A percentile compares a stretch with the other conserved stretches of the same genome.
These are phyloP conservation scores for Xanthoceras sorbifolium DNA, from an alignment of 345 rosid species.

Conservation along the genomic window DNA sequence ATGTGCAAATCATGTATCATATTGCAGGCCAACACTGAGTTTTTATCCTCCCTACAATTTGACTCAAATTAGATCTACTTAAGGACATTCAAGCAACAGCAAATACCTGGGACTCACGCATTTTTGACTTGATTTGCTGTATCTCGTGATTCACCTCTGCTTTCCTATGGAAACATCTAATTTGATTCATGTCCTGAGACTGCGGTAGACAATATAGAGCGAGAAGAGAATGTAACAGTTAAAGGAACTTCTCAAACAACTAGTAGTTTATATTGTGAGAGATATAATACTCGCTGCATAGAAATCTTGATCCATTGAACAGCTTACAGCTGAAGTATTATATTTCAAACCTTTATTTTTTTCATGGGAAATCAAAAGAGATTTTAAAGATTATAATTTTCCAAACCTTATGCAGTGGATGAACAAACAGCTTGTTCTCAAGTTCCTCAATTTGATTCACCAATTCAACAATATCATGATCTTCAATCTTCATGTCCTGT, in stretches of 20 bases:
- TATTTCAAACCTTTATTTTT: conserved; percentile 56
- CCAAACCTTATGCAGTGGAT: conserved; percentile 88
- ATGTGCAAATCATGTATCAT: neutral
- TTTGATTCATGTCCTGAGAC: conserved; percentile 86
- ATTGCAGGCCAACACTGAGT: neutral
- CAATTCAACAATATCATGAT: conserved; percentile 81
- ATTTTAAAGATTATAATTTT: neutral
- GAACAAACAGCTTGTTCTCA: conserved; percentile 77
- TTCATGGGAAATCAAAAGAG: neutral
- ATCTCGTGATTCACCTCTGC: conserved; percentile 95
- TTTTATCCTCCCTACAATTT: neutral
- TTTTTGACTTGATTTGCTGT: conserved; percentile 90
- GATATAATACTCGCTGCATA: neutral
- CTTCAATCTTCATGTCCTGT: conserved; percentile 97
- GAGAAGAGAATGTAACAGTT: neutral
- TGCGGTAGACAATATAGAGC: conserved; percentile 33
- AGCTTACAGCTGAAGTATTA: neutral
- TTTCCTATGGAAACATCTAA: conserved; percentile 75
- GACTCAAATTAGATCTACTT: conserved; percentile 18
- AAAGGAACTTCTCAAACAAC: conserved; percentile 19
- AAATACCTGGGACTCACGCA: conserved; percentile 97
- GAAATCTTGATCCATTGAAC: neutral
- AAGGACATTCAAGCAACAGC: conserved; percentile 1
- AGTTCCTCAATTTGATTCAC: conserved; percentile 79
- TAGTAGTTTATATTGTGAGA: neutral